Evolutionary conservation across 257 asterid species (phyloP).

Genomic region (Solanum sejunctum): DNA sequence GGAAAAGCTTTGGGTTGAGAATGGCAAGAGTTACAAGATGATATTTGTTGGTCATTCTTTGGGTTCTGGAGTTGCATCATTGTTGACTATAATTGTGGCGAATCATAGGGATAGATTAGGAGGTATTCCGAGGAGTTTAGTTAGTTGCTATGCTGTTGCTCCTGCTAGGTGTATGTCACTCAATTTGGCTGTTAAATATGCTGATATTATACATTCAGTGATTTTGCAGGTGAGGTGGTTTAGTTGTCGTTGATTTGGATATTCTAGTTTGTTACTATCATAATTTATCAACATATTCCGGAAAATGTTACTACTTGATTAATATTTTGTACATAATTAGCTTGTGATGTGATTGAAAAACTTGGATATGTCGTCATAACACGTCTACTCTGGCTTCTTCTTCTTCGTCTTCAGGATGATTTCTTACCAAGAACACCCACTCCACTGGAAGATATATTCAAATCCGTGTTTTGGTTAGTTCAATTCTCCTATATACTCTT

Average conservation of each 20-base stretch:
- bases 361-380: not conserved
- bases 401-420: constrained; percentile 55
- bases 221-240: constrained; percentile 63
- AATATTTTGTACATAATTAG: not conserved
- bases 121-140: constrained; percentile 57
- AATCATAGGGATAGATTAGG: constrained; percentile 64
- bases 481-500: not conserved
- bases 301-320: not conserved
- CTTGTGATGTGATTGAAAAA: not conserved
- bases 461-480: constrained; percentile 82
- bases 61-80: constrained; percentile 88
- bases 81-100: constrained; percentile 58
- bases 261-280: not conserved
- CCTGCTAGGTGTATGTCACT: constrained; percentile 96
- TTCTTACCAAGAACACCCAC: constrained; percentile 95
- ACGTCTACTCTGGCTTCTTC: not conserved
- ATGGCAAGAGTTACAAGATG: constrained; percentile 61
- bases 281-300: not conserved
- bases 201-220: constrained; percentile 66
- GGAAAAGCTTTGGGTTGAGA: constrained; percentile 64
- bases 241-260: not conserved
- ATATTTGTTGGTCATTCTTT: constrained; percentile 82
- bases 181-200: constrained; percentile 88
- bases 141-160: constrained; percentile 77
- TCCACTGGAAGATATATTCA: constrained; percentile 89